phyloP scores from a whole-genome alignment of 306 rosid genomes.

The Abrus pulchellus region DNA sequence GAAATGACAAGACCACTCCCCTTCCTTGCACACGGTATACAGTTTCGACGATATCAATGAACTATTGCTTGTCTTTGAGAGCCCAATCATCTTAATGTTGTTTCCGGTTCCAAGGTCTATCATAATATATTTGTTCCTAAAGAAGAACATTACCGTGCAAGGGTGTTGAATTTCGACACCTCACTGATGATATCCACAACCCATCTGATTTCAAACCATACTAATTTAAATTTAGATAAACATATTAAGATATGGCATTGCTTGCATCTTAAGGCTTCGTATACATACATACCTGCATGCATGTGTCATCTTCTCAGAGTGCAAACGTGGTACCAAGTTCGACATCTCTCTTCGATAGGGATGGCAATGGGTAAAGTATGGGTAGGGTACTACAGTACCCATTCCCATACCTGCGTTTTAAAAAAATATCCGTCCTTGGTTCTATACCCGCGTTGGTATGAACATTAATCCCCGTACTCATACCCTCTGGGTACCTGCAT shows the following conservation, averaged over 20 bases:
- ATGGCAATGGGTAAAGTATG: no score
- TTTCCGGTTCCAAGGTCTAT: slow-evolving; percentile 96
- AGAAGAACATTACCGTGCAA: slow-evolving; percentile 73
- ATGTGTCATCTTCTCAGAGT: slow-evolving; percentile 76
- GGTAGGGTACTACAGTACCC: no score
- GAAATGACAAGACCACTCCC: slow-evolving; percentile 74
- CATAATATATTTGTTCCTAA: slow-evolving; percentile 91
- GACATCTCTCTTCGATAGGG: slow-evolving; percentile 53
- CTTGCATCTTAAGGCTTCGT: no score
- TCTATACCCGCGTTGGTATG: no score
- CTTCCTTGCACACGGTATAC: slow-evolving; percentile 68
- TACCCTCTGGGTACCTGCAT: no score
- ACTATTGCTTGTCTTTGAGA: slow-evolving; percentile 90
- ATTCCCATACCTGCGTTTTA: no score
- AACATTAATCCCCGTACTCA: no score
- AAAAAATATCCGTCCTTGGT: no score
- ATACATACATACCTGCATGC: slow-evolving; percentile 62
- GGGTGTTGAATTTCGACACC: slow-evolving; percentile 84
- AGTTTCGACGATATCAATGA: slow-evolving; percentile 73
- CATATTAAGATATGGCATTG: no score
- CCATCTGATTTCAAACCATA: slow-evolving; percentile 59
- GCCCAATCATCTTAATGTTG: slow-evolving; percentile 99
- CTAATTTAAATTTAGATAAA: no score
- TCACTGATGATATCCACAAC: slow-evolving; percentile 68
- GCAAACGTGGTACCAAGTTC: slow-evolving; percentile 71